These are phyloP conservation scores for Hypoxylon subgilvum DNA, from an alignment of 495 filamentous ascomycete species.

Conservation along the genomic window DNA sequence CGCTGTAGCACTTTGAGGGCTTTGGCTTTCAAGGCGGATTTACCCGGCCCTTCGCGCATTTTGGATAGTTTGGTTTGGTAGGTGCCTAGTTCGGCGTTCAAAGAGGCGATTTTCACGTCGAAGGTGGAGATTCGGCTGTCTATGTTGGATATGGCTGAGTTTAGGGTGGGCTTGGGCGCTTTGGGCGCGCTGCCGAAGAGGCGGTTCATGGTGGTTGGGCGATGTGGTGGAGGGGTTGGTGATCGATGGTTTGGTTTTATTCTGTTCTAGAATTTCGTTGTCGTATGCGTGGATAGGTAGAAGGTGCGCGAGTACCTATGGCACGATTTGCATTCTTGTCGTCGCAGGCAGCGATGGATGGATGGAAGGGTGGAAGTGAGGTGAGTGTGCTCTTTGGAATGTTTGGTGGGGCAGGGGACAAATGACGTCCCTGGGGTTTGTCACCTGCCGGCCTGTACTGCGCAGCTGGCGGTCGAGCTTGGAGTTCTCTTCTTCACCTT, in stretches of 20 bases:
- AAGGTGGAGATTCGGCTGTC: slow-evolving; percentile 86
- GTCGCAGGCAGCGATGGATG: slow-evolving; percentile 17
- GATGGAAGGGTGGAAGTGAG: not conserved
- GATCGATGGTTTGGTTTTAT: not conserved
- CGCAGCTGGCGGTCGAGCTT: not conserved
- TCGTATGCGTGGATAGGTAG: too few relatives aligned
- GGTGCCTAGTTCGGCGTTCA: slow-evolving; percentile 86
- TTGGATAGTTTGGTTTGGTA: slow-evolving; percentile 89
- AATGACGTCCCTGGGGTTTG: slow-evolving; percentile 15
- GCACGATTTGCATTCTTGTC: not conserved
- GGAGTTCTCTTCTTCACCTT: not conserved
- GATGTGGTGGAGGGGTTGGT: not conserved
- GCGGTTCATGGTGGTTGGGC: slow-evolving; percentile 75
- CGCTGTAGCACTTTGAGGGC: slow-evolving; percentile 94
- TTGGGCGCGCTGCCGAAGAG: slow-evolving; percentile 88
- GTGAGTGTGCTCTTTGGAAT: not conserved
- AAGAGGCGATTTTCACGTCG: slow-evolving; percentile 91
- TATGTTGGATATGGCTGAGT: slow-evolving; percentile 84
- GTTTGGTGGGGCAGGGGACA: slow-evolving; percentile 15
- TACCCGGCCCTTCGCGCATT: slow-evolving; percentile 96
- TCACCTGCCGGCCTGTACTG: slow-evolving; percentile 1
- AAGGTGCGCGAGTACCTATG: too few relatives aligned
- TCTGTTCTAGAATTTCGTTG: too few relatives aligned
- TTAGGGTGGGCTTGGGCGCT: slow-evolving; percentile 88
- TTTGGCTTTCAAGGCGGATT: slow-evolving; percentile 89